Base-by-base conservation (phyloP, 2,329 filamentous ascomycete species). In the Dactylonectria estremocensis region DNA sequence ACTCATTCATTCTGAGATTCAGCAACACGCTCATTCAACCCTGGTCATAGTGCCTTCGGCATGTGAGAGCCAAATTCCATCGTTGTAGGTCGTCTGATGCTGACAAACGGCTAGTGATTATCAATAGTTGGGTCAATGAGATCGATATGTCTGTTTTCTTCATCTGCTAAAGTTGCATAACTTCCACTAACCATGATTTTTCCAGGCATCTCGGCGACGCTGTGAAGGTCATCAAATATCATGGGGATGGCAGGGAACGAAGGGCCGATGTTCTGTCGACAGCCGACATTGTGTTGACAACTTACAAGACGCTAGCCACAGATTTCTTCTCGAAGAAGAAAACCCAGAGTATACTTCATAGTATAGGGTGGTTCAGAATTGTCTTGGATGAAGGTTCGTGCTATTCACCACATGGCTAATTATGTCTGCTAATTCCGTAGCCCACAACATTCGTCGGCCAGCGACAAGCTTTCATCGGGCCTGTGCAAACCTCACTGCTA, bases 381-480 rank as follows among this genome's bases (percentile, higher is more conserved):
- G 79, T 85, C 1, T 77, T 86, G 0, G 81, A 86, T 49, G 85
- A 86, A 81, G 85, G 83, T 85, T 77, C 57, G 69, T 31, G 5
- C n/a, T 24, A 33, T 40, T 45, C 5, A 5, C 14, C 16, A 18
- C 35, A 10, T 13, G 7, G 1, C 3, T 7, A 2, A 33, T 24
- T 35, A 14, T 33, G 37, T 6, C 35, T 14, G n/a, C 10, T 55
- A 8, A 55, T 1, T 3, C 6, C 13, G 1, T 18, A 86, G 86
- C 86, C 14, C 85, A 89, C 69, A 80, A 80, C 3, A 87, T 89
- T 28, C 83, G 86, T 16, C 83, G 83, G 2, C 80, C 80, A 18
- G 77, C 81, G 5, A 88, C 85, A 1, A 79, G 77, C 0, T 80
- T 86, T 11, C 80, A 85, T 66, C 80, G 78, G 1, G 81, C 84